phyloP scores from a whole-genome alignment of 192 early-diverging fungal species.

The Phycomyces blakesleeanus region DNA sequence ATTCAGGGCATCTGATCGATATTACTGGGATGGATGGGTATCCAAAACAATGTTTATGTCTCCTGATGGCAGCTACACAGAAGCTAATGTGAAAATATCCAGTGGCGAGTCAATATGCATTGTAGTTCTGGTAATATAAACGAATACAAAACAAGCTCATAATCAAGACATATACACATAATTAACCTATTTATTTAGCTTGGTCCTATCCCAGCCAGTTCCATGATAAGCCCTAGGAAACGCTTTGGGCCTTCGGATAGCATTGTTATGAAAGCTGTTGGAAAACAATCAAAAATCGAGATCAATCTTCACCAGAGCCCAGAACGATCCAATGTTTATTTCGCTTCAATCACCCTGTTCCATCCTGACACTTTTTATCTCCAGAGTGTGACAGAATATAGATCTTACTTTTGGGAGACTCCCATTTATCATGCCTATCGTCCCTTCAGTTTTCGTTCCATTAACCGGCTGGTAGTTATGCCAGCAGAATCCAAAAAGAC shows the following conservation, averaged over 20 bases:
- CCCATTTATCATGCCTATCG: constrained; percentile 22
- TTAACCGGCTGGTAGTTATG: constrained; percentile 15
- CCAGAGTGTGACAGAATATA: constrained; percentile 15
- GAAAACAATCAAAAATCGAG: background rate
- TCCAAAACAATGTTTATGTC: constrained; percentile 10
- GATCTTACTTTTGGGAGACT: constrained; percentile 29
- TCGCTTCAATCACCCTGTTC: constrained; percentile 12
- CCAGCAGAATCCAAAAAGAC: background rate
- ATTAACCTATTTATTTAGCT: constrained; percentile 8
- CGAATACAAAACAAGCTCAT: too few species aligned
- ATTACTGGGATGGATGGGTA: constrained; percentile 3
- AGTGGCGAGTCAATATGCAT: background rate
- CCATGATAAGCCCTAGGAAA: background rate
- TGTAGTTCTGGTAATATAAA: background rate
- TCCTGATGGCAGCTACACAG: background rate
- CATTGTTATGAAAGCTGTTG: constrained; percentile 11
- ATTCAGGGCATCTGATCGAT: background rate
- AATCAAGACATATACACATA: background rate
- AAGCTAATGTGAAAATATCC: background rate
- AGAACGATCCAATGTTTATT: constrained; percentile 23
- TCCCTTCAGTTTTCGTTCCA: constrained; percentile 18
- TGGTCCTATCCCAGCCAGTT: constrained; percentile 20
- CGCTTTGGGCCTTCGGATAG: constrained; percentile 15
- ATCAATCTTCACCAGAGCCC: constrained; percentile 18
- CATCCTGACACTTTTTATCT: constrained; percentile 17